Evolutionary conservation across 1,284 basidiomycete genomes (phyloP).

Genomic region (Phellinidium pouzarii): DNA sequence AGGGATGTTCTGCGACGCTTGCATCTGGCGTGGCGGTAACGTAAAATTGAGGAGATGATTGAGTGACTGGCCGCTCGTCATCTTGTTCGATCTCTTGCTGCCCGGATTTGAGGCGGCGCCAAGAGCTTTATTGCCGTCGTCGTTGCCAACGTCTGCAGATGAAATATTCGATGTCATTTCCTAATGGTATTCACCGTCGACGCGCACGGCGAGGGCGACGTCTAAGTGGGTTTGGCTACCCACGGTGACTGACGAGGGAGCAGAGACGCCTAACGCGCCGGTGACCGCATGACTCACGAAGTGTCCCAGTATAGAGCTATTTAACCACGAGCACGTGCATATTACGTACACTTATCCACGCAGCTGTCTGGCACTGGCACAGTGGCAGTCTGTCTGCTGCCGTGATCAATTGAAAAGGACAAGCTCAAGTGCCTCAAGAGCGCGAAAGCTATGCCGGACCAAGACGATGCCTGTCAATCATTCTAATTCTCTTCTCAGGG

Average conservation of each 20-base stretch:
- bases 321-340: neutral
- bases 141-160: neutral
- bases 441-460: no score
- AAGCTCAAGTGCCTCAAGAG: no score
- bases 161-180: neutral
- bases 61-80: conserved; percentile 55
- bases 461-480: no score
- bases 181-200: conserved; percentile 11
- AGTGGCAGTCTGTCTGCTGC: no score
- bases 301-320: neutral
- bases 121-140: conserved; percentile 4
- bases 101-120: neutral
- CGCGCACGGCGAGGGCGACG: conserved; percentile 14
- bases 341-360: no score
- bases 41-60: conserved; percentile 83
- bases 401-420: no score
- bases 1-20: conserved; percentile 50
- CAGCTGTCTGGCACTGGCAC: no score
- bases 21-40: conserved; percentile 68
- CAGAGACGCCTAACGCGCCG: neutral
- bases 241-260: neutral
- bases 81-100: conserved; percentile 51
- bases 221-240: neutral
- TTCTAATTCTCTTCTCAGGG: no score
- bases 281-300: neutral